phyloP scores from a whole-genome alignment of 2,329 filamentous ascomycete genomes.

The Botrytis deweyae region DNA sequence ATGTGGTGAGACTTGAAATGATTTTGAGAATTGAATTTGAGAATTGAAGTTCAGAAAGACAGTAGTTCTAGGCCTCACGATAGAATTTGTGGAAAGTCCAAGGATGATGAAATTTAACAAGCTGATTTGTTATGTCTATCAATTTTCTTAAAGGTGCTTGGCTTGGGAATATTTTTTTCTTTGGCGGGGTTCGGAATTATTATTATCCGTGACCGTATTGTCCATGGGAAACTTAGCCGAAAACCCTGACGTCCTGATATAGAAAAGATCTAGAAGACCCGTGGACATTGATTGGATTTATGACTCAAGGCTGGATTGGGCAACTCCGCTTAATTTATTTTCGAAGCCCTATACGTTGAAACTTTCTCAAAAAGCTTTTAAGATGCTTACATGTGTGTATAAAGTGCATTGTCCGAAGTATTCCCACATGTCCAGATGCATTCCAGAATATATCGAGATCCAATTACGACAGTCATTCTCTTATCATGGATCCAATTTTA shows the following conservation, averaged over 20 bases:
- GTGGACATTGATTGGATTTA: background rate
- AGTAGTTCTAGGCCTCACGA: background rate
- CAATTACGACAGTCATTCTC: background rate
- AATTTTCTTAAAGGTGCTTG: background rate
- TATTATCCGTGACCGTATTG: background rate
- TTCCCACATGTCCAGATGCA: background rate
- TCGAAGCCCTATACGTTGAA: background rate
- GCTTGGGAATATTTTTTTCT: background rate
- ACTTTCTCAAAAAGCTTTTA: background rate
- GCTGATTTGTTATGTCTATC: background rate
- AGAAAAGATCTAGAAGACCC: background rate
- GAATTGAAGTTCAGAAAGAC: background rate
- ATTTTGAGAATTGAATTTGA: background rate
- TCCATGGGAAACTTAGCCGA: conserved; percentile 12
- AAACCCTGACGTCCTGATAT: background rate
- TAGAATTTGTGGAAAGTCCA: background rate
- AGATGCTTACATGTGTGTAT: background rate
- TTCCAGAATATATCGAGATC: background rate
- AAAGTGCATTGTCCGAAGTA: background rate
- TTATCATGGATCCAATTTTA: background rate
- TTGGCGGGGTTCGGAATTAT: conserved; percentile 1
- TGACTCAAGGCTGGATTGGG: background rate
- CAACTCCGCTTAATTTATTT: background rate
- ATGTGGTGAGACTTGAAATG: background rate
- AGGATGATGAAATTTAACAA: background rate